Evolutionary conservation across 768 basidiomycete genomes (phyloP).

Genomic region (Russula lepida): DNA sequence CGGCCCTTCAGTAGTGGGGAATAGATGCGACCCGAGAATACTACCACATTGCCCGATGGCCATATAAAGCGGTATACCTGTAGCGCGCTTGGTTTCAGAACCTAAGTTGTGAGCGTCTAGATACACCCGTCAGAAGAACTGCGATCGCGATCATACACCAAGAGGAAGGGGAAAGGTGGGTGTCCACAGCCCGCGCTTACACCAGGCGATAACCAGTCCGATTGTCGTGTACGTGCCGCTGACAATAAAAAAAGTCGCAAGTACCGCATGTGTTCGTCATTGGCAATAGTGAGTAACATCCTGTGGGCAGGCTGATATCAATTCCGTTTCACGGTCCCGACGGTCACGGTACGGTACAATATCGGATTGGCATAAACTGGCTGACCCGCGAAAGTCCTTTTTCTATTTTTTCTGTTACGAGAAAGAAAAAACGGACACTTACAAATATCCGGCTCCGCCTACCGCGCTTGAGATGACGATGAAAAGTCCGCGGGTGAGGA

Average conservation of each 20-base stretch:
- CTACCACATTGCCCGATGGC: conserved; percentile 74
- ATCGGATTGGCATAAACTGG: not conserved
- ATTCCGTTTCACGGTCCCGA: no score
- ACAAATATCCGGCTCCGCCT: conserved; percentile 58
- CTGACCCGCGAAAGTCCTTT: no score
- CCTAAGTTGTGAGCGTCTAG: conserved; percentile 69
- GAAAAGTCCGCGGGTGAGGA: conserved; percentile 51
- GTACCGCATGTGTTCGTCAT: conserved; percentile 59
- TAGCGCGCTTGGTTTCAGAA: conserved; percentile 69
- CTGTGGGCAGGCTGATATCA: conserved; percentile 24
- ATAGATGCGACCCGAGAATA: conserved; percentile 67
- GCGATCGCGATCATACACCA: not conserved
- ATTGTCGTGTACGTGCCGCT: conserved; percentile 72
- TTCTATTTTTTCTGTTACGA: no score
- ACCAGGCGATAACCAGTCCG: conserved; percentile 71
- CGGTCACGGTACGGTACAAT: no score
- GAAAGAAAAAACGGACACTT: conserved; percentile 22
- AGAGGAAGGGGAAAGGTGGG: not conserved
- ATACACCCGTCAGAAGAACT: not conserved
- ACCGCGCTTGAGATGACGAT: conserved; percentile 39
- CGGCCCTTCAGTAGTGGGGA: conserved; percentile 55
- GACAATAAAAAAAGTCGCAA: conserved; percentile 70
- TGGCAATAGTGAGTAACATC: conserved; percentile 48
- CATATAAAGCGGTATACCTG: conserved; percentile 73
- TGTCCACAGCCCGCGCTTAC: conserved; percentile 34